Conservation (phyloP, 1,284 basidiomycete genomes). For the Cystobasidiaceae sp. region DNA sequence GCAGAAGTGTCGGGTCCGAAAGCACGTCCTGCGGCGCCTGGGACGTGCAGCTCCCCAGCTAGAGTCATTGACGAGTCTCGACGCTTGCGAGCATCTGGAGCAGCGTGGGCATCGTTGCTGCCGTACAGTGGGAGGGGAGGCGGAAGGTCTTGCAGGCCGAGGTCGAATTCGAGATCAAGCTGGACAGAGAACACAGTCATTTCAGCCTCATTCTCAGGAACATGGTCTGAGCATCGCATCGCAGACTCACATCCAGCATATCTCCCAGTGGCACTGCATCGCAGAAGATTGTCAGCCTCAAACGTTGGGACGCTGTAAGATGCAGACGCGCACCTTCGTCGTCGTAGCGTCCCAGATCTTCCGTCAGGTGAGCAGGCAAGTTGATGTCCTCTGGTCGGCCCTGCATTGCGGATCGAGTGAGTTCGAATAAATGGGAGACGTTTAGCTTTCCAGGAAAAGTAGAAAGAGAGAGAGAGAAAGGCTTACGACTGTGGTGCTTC, state of each 20-base stretch:
- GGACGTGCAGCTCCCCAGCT: conserved; percentile 1
- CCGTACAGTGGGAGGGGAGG: not conserved
- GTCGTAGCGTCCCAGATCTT: no score
- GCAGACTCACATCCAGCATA: not conserved
- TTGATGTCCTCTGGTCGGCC: conserved; percentile 27
- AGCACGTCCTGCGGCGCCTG: not conserved
- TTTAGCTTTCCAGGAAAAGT: no score
- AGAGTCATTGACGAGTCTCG: not conserved
- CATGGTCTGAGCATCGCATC: no score
- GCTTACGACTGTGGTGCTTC: not conserved
- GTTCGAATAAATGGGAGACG: no score
- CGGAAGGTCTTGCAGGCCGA: conserved; percentile 17
- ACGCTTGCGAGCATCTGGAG: not conserved
- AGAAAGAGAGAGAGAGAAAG: no score
- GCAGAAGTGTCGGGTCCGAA: conserved; percentile 13
- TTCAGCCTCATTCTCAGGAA: not conserved
- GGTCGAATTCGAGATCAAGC: conserved; percentile 23
- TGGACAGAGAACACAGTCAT: not conserved
- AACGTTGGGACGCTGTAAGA: not conserved
- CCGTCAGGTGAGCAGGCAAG: conserved; percentile 22
- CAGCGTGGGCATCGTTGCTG: not conserved
- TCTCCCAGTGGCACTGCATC: not conserved
- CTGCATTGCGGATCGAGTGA: no score
- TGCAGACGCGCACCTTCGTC: no score
- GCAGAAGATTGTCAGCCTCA: not conserved